These are phyloP conservation scores for Tephrocybe sp. DNA, from an alignment of 768 basidiomycete species.

Conservation along the genomic window DNA sequence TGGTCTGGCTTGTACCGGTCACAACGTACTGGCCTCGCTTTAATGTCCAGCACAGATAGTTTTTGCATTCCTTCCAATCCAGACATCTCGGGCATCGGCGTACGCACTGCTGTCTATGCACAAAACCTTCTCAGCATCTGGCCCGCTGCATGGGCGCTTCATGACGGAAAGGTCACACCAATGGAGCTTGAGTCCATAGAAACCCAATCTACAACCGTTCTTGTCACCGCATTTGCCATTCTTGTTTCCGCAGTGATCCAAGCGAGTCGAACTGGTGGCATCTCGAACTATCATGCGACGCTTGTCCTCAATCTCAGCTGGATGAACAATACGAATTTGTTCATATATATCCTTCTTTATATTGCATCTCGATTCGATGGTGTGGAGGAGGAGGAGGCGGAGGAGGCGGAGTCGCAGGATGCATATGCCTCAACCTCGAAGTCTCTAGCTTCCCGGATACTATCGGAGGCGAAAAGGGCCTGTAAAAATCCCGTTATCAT, in stretches of 20 bases:
- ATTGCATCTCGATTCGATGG: too few relatives aligned
- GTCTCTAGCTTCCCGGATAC: too few relatives aligned
- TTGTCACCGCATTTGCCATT: conserved; percentile 23
- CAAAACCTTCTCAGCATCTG: conserved; percentile 19
- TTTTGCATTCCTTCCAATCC: conserved; percentile 13
- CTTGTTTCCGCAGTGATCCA: conserved; percentile 22
- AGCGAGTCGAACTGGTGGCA: conserved; percentile 7
- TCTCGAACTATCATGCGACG: conserved; percentile 19
- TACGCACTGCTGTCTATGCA: conserved; percentile 23
- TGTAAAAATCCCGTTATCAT: not conserved
- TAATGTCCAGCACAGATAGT: not conserved
- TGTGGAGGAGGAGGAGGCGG: too few relatives aligned
- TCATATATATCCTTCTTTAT: conserved; percentile 17
- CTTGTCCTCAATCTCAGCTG: conserved; percentile 26
- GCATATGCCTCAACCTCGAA: too few relatives aligned
- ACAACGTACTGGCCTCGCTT: too few relatives aligned
- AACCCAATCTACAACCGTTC: conserved; percentile 17
- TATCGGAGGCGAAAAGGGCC: not conserved
- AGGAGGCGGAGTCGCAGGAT: too few relatives aligned
- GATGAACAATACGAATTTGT: conserved; percentile 23
- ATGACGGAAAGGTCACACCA: conserved; percentile 16
- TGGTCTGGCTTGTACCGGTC: too few relatives aligned
- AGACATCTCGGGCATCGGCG: conserved; percentile 11
- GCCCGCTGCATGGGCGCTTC: conserved; percentile 13
- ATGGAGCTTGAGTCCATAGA: conserved; percentile 16